Evolutionary conservation across 225 moss, liverwort and hornwort species (phyloP).

Genomic region (Straminergon stramineum): DNA sequence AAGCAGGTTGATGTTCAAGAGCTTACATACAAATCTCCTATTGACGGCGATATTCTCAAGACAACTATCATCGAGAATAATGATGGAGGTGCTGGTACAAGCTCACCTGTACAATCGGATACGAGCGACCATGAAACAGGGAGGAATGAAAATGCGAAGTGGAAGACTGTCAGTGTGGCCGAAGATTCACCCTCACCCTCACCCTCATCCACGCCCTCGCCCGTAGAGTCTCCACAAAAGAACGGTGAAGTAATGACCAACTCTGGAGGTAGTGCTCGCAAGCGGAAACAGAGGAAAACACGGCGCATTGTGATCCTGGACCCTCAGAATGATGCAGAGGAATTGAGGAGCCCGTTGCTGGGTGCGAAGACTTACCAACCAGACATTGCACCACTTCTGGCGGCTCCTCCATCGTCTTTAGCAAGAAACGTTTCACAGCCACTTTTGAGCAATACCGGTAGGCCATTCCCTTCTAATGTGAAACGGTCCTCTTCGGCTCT

Average conservation of each 20-base stretch:
- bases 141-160: slow-evolving; percentile 6
- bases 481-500: slow-evolving; percentile 15
- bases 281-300: slow-evolving; percentile 26
- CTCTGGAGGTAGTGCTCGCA: slow-evolving; percentile 2
- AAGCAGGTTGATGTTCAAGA: slow-evolving; percentile 24
- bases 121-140: slow-evolving; percentile 15
- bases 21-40: neutral
- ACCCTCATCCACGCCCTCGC: neutral
- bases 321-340: slow-evolving; percentile 4
- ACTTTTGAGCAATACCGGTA: neutral
- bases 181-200: neutral
- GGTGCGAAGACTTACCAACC: slow-evolving; percentile 7
- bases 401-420: slow-evolving; percentile 19
- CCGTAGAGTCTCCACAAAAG: slow-evolving; percentile 10
- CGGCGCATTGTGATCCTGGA: slow-evolving; percentile 43
- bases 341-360: neutral
- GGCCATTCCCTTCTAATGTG: neutral
- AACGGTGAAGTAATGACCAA: slow-evolving; percentile 6
- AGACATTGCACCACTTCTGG: slow-evolving; percentile 29
- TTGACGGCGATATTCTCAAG: neutral
- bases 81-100: slow-evolving; percentile 16
- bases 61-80: neutral
- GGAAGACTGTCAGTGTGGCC: slow-evolving; percentile 1
- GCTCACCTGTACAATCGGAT: slow-evolving; percentile 2
- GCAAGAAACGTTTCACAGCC: slow-evolving; percentile 5